phyloP scores from a whole-genome alignment of 2,329 filamentous ascomycete species.

The Exophiala dermatitidis region DNA sequence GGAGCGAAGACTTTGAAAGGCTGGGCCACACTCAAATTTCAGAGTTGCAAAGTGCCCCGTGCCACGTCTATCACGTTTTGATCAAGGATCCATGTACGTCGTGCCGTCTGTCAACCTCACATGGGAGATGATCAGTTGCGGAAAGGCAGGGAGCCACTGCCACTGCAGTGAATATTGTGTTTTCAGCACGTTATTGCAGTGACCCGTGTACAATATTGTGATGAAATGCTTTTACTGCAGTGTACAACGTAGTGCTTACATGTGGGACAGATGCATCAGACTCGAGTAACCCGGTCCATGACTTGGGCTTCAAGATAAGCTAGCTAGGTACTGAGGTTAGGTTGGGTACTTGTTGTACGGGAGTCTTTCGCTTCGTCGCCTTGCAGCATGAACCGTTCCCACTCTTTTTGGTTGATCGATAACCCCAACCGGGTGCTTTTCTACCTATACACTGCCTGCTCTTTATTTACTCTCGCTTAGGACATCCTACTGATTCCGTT shows the following conservation, averaged over 20 bases:
- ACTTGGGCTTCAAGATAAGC: not conserved
- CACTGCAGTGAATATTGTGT: not conserved
- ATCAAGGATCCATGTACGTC: not conserved
- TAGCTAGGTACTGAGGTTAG: no score
- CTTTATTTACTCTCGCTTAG: conserved; percentile 3
- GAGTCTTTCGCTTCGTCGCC: conserved; percentile 5
- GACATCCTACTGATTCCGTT: not conserved
- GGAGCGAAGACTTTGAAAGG: not conserved
- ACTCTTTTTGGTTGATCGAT: not conserved
- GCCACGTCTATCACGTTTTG: not conserved
- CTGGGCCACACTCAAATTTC: conserved; percentile 6
- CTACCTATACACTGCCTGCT: not conserved
- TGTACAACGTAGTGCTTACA: not conserved
- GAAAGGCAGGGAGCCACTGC: not conserved
- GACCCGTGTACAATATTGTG: no score
- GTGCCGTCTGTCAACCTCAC: not conserved
- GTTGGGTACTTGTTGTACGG: no score
- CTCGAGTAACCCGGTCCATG: not conserved
- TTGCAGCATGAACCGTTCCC: conserved; percentile 22
- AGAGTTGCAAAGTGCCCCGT: not conserved
- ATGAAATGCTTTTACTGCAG: no score
- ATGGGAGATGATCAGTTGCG: not conserved
- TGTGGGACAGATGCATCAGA: not conserved
- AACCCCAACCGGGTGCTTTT: not conserved
- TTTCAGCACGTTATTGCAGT: no score